Base-by-base conservation (phyloP, 1,284 basidiomycete genomes). In the Filobasidium uniguttulatum region DNA sequence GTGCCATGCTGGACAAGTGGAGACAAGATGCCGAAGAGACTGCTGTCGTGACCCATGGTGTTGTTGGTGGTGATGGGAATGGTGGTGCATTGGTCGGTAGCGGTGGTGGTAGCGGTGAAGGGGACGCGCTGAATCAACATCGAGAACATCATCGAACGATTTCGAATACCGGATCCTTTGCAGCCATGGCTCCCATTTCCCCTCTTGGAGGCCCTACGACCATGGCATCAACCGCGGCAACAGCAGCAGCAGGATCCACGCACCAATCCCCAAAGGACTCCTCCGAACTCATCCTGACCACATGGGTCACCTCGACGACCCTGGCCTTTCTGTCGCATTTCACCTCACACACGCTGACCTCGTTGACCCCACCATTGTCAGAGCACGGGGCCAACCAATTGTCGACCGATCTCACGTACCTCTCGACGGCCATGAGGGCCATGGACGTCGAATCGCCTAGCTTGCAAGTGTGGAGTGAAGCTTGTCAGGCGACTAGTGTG, bases 291-390 rank as follows among this genome's bases (percentile, higher is more conserved):
- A 83, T 93, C 8, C 81, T 87, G 1, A 81, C 85, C 0, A 82
- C 85, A 0, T 94, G 90, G 88, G 77, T 96, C 6, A 79, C 83
- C 9, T 87, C 85, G 4, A 77, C 96, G n/a, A 82, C 86, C 0
- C 79, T 84, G 37, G 77, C 81, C 8, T 77, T 91, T 30, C 74
- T 89, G 33, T 72, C 77, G 0, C 77, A 88, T 60, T 71, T 94
- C 44, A 84, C 82, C 4, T 65, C 66, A 17, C 71, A 73, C 26
- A 73, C 86, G 30, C 74, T 90, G 1, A 72, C 70, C 14, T 56
- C 62, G 73, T 82, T 88, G 50, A 66, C 74, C 5, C 49, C 26
- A 17, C 69, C 70, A 22, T 68, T 94, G 45, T 76, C 77, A 9
- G 61, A 68, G 3, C 68, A 75, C 1, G 93, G 90, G 0, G 79